These are phyloP conservation scores for Penicillium nordicum DNA, from an alignment of 2,329 filamentous ascomycete genomes.

Conservation along the genomic window DNA sequence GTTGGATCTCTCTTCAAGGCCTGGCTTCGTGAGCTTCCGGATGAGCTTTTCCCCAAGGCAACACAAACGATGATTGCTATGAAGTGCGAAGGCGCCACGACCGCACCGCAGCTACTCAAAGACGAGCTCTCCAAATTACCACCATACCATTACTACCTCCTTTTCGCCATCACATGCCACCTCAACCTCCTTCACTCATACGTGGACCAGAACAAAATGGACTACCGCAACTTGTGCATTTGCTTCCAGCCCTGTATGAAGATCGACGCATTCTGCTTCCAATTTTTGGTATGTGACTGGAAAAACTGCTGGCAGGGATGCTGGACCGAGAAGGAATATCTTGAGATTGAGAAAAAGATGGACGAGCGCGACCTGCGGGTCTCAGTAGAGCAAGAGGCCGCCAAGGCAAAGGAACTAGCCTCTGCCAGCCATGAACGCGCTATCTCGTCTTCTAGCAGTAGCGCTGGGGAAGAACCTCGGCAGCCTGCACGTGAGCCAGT, in stretches of 20 bases:
- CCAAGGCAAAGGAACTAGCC: conserved; percentile 15
- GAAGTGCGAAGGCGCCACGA: conserved; percentile 73
- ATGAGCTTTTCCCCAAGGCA: conserved; percentile 85
- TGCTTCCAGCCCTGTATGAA: conserved; percentile 98
- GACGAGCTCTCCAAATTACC: conserved; percentile 92
- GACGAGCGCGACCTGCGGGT: conserved; percentile 31
- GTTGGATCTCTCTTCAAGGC: conserved; percentile 95
- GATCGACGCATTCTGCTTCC: conserved; percentile 92
- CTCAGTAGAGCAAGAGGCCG: conserved; percentile 26
- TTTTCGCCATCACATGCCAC: conserved; percentile 96
- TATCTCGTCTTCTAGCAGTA: conserved; percentile 64
- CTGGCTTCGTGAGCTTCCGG: conserved; percentile 91
- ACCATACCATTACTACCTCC: conserved; percentile 94
- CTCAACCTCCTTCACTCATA: conserved; percentile 87
- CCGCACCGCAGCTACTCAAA: conserved; percentile 78
- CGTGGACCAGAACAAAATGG: conserved; percentile 97
- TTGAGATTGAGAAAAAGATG: conserved; percentile 54
- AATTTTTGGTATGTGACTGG: conserved; percentile 93
- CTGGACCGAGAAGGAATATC: conserved; percentile 78
- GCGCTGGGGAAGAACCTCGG: conserved; percentile 37
- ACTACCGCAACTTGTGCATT: conserved; percentile 90
- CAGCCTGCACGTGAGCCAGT: neutral
- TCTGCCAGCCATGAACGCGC: conserved; percentile 52
- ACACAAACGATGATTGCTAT: conserved; percentile 76
- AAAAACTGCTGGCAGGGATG: conserved; percentile 96